Percentiles rank a stretch among this genome's conserved stretches.
Evolutionary conservation across 192 early-diverging fungal species (phyloP).

Genomic region (Backusella westeae): DNA sequence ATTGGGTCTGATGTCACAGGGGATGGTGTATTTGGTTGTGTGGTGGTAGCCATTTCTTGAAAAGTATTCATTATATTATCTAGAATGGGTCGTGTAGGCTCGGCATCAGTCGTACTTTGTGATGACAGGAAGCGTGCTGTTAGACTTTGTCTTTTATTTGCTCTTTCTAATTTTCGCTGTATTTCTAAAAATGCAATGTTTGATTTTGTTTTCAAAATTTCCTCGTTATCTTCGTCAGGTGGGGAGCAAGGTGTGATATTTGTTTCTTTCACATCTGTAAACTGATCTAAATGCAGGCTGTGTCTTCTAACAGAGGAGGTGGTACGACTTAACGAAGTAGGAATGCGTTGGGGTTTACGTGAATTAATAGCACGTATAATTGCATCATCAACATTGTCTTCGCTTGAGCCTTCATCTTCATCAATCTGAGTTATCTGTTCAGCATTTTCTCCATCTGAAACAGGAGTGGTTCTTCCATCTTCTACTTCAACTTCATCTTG

Average conservation of each 20-base stretch:
- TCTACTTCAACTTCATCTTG: constrained; percentile 5
- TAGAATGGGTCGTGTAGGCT: neutral
- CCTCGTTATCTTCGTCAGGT: neutral
- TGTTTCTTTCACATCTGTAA: neutral
- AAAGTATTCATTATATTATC: neutral
- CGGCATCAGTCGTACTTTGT: neutral
- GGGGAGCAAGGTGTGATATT: neutral
- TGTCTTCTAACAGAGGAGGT: constrained; percentile 2
- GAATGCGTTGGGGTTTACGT: constrained; percentile 14
- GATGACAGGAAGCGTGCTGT: constrained; percentile 23
- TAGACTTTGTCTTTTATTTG: constrained; percentile 21
- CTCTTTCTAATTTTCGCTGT: constrained; percentile 10
- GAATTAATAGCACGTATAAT: constrained; percentile 10
- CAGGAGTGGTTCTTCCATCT: neutral
- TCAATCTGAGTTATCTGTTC: neutral
- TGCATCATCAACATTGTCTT: constrained; percentile 25
- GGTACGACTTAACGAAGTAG: constrained; percentile 10
- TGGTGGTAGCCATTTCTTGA: neutral
- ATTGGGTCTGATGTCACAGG: neutral
- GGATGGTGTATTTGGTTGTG: neutral
- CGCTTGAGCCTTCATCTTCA: constrained; percentile 21
- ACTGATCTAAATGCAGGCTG: neutral
- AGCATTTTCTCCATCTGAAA: neutral
- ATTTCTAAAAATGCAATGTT: constrained; percentile 6
- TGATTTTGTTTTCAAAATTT: neutral